These are phyloP conservation scores for Alliaria petiolata DNA, from an alignment of 345 rosid species.

Conservation along the genomic window DNA sequence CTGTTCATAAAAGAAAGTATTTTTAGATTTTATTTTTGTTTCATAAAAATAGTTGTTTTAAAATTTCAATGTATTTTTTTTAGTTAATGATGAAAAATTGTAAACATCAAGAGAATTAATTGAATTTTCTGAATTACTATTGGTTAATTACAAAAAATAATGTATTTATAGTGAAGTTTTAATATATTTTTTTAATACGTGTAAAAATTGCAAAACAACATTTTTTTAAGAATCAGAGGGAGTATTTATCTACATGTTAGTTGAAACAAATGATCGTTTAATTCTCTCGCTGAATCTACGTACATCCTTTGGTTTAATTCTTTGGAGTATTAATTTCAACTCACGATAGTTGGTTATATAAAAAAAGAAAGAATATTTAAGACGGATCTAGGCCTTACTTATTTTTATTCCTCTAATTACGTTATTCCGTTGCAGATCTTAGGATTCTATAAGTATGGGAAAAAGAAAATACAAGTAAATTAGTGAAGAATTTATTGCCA, in stretches of 20 bases:
- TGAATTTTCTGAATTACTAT: too few relatives aligned
- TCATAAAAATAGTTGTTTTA: too few relatives aligned
- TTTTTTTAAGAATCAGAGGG: too few relatives aligned
- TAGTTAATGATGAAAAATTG: too few relatives aligned
- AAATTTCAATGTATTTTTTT: too few relatives aligned
- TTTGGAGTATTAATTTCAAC: not conserved
- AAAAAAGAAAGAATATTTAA: not conserved
- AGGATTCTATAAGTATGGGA: constrained; percentile 1
- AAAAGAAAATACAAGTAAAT: not conserved
- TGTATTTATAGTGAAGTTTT: too few relatives aligned
- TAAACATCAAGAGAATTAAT: too few relatives aligned
- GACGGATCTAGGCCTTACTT: constrained; percentile 3
- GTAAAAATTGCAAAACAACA: too few relatives aligned
- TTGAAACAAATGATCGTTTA: not conserved
- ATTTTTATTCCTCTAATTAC: not conserved
- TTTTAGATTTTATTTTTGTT: too few relatives aligned
- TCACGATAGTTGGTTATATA: not conserved
- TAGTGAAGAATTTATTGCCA: constrained; percentile 2
- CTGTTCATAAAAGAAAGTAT: too few relatives aligned
- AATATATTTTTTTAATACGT: too few relatives aligned
- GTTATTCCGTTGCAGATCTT: not conserved
- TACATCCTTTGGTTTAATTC: not conserved
- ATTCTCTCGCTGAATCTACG: not conserved
- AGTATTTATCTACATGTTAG: not conserved
- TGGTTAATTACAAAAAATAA: too few relatives aligned